These are phyloP conservation scores for Brassica napus DNA, from an alignment of 345 rosid genomes.

Conservation along the genomic window DNA sequence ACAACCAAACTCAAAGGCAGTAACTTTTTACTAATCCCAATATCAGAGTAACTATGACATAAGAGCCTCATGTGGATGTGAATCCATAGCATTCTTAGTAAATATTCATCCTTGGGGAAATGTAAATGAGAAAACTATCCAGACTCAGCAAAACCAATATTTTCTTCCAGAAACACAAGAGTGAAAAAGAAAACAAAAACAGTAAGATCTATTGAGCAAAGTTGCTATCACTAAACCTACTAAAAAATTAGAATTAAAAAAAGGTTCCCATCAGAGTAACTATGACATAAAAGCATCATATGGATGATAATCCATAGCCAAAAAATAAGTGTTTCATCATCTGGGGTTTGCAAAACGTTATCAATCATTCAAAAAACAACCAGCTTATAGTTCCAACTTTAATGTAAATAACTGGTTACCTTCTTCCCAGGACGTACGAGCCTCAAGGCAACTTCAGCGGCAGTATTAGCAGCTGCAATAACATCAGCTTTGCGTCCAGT, in stretches of 20 bases:
- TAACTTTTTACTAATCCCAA: neutral
- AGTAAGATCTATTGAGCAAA: neutral
- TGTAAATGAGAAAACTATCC: neutral
- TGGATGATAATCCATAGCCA: conserved; percentile 67
- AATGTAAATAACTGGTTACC: conserved; percentile 41
- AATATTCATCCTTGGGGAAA: neutral
- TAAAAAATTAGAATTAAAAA: neutral
- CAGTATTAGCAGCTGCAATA: conserved; percentile 88
- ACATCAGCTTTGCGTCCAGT: conserved; percentile 86
- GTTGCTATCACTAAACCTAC: neutral
- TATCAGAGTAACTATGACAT: conserved; percentile 14
- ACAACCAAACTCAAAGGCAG: neutral
- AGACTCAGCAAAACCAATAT: neutral
- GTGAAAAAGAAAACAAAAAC: neutral
- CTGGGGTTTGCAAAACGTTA: conserved; percentile 41
- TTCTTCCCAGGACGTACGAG: conserved; percentile 96
- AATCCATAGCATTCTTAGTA: neutral
- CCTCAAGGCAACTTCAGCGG: conserved; percentile 98
- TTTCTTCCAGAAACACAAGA: neutral
- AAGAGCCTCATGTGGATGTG: neutral
- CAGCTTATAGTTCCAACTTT: neutral
- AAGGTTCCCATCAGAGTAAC: conserved; percentile 73
- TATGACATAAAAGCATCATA: conserved; percentile 73
- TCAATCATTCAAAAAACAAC: neutral
- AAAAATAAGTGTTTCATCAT: conserved; percentile 52